A percentile compares a stretch with the other conserved stretches of the same genome.
Evolutionary conservation across 2,329 filamentous ascomycete genomes (phyloP).

Genomic region (Penicillium sp.): DNA sequence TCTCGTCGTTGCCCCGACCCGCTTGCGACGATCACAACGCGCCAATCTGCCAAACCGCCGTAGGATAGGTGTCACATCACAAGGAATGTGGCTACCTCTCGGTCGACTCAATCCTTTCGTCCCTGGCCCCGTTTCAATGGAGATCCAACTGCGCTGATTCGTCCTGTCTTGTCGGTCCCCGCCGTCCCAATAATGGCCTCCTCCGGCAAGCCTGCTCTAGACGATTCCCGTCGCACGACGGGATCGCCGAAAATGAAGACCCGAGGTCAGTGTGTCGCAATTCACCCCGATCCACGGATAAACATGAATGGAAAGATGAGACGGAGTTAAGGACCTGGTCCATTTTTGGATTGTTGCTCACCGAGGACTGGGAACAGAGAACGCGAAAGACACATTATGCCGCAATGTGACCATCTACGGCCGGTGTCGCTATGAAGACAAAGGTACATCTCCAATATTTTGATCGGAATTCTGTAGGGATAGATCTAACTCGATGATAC

Average conservation of each 20-base stretch:
- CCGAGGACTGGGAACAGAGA: conserved; percentile 52
- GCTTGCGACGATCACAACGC: conserved; percentile 10
- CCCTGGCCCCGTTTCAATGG: conserved; percentile 40
- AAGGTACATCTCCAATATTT: conserved; percentile 53
- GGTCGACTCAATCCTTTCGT: conserved; percentile 28
- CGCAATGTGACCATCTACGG: conserved; percentile 93
- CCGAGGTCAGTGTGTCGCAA: conserved; percentile 43
- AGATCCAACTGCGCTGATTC: conserved; percentile 39
- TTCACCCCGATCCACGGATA: conserved; percentile 3
- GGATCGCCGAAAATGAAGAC: conserved; percentile 51
- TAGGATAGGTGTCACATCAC: conserved; percentile 15
- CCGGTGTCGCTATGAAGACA: conserved; percentile 87
- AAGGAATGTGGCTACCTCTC: conserved; percentile 42
- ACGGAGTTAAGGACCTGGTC: background rate
- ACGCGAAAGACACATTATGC: conserved; percentile 83
- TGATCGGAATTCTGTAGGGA: background rate
- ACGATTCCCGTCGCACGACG: conserved; percentile 47
- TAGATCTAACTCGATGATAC: conserved; percentile 10
- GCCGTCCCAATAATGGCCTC: conserved; percentile 42
- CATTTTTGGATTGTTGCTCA: background rate
- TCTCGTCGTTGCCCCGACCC: conserved; percentile 14
- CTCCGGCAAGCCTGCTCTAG: conserved; percentile 43
- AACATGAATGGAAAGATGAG: conserved; percentile 1
- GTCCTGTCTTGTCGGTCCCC: conserved; percentile 31
- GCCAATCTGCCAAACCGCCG: conserved; percentile 16